phyloP scores from a whole-genome alignment of 768 basidiomycete genomes.

The Leucosporidium scottii region DNA sequence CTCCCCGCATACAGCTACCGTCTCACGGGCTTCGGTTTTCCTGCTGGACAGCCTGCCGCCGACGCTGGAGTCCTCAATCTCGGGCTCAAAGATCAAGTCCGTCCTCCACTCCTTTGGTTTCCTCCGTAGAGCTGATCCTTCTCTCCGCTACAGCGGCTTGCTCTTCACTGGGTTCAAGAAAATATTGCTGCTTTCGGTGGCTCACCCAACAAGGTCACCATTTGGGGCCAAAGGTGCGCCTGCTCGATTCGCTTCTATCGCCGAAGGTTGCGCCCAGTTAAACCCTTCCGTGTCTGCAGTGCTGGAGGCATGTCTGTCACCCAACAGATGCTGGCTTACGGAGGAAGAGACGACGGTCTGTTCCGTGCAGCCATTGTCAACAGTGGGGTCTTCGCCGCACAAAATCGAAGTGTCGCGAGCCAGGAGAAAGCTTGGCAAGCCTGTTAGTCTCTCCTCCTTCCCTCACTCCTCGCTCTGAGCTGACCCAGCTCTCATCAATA shows the following conservation, averaged over 20 bases:
- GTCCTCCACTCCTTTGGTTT: not conserved
- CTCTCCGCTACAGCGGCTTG: not conserved
- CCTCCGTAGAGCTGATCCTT: not conserved
- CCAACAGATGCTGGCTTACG: conserved; percentile 3
- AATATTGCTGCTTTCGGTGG: conserved; percentile 57
- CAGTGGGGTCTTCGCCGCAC: conserved; percentile 5
- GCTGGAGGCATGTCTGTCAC: not conserved
- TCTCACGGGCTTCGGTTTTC: conserved; percentile 17
- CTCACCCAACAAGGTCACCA: conserved; percentile 51
- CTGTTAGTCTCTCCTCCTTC: not conserved
- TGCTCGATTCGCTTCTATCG: not conserved
- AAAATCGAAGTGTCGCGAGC: not conserved
- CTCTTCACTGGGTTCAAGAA: conserved; percentile 49
- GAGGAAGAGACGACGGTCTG: conserved; percentile 6
- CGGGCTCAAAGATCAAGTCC: not conserved
- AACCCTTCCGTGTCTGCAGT: not conserved
- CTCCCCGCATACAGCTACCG: conserved; percentile 6
- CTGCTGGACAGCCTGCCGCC: conserved; percentile 8
- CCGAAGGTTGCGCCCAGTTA: not conserved
- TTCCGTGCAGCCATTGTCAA: conserved; percentile 12
- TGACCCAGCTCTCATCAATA: not conserved
- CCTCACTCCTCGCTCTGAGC: not conserved
- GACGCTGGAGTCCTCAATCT: conserved; percentile 6
- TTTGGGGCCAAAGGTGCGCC: conserved; percentile 47
- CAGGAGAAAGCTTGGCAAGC: not conserved